Percentiles rank a stretch among this genome's conserved stretches.
Evolutionary conservation across 1,284 basidiomycete species (phyloP).

Genomic region (Bondarzewia mesenterica): DNA sequence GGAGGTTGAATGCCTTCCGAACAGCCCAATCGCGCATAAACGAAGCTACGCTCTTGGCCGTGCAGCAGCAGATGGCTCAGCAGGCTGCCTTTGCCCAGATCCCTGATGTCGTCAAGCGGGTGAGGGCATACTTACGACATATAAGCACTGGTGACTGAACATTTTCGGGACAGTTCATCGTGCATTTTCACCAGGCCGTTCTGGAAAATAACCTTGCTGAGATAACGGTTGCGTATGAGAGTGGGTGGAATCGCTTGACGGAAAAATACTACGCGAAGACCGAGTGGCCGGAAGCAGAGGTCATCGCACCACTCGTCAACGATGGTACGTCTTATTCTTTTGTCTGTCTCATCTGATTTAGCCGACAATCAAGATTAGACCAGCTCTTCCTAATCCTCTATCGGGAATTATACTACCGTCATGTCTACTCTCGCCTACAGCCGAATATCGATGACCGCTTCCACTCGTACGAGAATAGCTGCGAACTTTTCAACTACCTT

Average conservation of each 20-base stretch:
- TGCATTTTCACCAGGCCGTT: slow-evolving; percentile 86
- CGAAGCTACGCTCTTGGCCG: slow-evolving; percentile 54
- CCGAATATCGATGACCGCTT: slow-evolving; percentile 97
- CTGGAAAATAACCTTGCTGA: slow-evolving; percentile 82
- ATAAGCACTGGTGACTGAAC: neutral
- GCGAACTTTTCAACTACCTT: slow-evolving; percentile 96
- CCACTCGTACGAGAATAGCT: slow-evolving; percentile 98
- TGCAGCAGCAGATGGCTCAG: slow-evolving; percentile 76
- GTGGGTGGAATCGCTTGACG: slow-evolving; percentile 93
- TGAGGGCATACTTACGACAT: slow-evolving; percentile 29
- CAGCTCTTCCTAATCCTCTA: slow-evolving; percentile 95
- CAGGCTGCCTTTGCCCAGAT: slow-evolving; percentile 72
- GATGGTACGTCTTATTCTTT: slow-evolving; percentile 50
- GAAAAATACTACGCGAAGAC: slow-evolving; percentile 92
- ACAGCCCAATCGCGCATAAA: slow-evolving; percentile 51
- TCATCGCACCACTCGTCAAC: slow-evolving; percentile 89
- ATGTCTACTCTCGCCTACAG: slow-evolving; percentile 92
- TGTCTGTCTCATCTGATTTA: neutral
- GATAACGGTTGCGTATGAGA: slow-evolving; percentile 90
- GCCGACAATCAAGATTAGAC: slow-evolving; percentile 38
- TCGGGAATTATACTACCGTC: slow-evolving; percentile 89
- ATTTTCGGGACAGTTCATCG: slow-evolving; percentile 59
- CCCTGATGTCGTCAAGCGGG: slow-evolving; percentile 75
- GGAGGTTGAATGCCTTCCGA: slow-evolving; percentile 7
- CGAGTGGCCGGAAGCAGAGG: slow-evolving; percentile 97